Percentiles rank a stretch among this genome's conserved stretches.
phyloP scores from a whole-genome alignment of 2,329 filamentous ascomycete genomes.

The Macrophomina tecta region DNA sequence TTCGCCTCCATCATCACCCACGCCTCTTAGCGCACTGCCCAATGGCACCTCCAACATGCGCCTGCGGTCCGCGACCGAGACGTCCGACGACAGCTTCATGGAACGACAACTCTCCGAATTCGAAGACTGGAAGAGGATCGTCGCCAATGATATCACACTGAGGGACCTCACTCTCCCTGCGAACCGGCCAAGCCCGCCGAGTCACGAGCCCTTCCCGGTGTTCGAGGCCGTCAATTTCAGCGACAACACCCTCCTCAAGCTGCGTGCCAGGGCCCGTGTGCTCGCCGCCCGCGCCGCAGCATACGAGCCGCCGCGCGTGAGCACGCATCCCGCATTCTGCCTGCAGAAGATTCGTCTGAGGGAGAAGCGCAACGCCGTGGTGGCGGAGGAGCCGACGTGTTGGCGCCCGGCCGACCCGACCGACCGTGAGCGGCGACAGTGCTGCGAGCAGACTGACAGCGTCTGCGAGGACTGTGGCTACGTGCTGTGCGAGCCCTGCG shows the following conservation, averaged over 20 bases:
- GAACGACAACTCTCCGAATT: slow-evolving; percentile 4
- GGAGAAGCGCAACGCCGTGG: not conserved
- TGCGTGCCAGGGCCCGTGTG: slow-evolving; percentile 1
- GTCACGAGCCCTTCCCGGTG: not conserved
- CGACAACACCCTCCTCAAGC: not conserved
- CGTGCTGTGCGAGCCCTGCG: slow-evolving; percentile 8
- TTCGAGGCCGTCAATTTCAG: not conserved
- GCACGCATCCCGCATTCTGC: not conserved
- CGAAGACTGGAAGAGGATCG: slow-evolving; percentile 9
- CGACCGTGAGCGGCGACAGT: not conserved
- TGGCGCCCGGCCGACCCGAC: not conserved
- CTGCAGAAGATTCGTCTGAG: not conserved
- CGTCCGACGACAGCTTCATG: slow-evolving; percentile 19
- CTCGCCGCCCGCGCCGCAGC: not conserved
- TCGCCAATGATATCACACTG: not conserved
- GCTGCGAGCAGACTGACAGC: not conserved
- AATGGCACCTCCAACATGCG: not conserved
- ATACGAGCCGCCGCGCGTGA: not conserved
- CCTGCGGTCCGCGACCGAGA: not conserved
- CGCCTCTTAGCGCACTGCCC: not conserved
- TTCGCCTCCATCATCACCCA: not conserved
- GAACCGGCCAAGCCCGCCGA: not conserved
- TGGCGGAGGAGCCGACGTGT: not conserved
- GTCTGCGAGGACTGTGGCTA: slow-evolving; percentile 24
- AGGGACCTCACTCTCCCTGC: not conserved